Conservation (phyloP, 805 yeast species). For the Kodamaea fukazawae region DNA sequence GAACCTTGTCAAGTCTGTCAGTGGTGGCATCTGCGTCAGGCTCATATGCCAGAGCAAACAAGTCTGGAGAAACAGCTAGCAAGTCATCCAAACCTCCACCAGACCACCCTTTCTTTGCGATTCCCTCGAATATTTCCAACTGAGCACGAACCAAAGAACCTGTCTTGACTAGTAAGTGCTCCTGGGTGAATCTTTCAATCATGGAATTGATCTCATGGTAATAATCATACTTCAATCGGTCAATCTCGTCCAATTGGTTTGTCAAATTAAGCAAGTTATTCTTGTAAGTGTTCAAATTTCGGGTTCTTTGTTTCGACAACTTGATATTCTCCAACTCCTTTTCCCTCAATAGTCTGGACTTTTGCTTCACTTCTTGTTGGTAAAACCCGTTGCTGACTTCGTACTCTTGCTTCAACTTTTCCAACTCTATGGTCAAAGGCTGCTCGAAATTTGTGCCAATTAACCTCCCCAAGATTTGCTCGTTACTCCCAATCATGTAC, state of each 20-base stretch:
- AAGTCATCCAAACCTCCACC: constrained; percentile 83
- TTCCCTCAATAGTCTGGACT: constrained; percentile 50
- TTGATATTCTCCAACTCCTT: constrained; percentile 62
- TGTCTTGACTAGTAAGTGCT: constrained; percentile 49
- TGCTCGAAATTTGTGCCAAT: constrained; percentile 53
- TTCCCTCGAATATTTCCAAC: constrained; percentile 74
- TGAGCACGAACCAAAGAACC: constrained; percentile 74
- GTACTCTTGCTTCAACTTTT: constrained; percentile 43
- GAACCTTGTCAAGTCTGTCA: constrained; percentile 6
- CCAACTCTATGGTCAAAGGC: constrained; percentile 48
- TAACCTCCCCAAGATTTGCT: constrained; percentile 61
- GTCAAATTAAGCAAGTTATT: constrained; percentile 66
- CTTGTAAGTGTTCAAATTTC: constrained; percentile 68
- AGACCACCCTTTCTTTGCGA: constrained; percentile 81
- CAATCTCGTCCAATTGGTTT: constrained; percentile 74
- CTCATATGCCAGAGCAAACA: constrained; percentile 21
- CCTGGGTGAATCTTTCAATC: constrained; percentile 57
- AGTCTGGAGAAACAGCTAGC: constrained; percentile 60
- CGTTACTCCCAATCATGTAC: constrained; percentile 72
- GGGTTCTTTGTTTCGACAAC: constrained; percentile 55
- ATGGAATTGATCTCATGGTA: constrained; percentile 61
- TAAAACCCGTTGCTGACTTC: constrained; percentile 51
- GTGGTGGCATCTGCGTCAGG: constrained; percentile 3
- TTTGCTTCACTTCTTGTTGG: constrained; percentile 49
- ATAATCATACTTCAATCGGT: constrained; percentile 69